Evolutionary conservation across 768 basidiomycete species (phyloP).

Genomic region (Lentinula sp.): DNA sequence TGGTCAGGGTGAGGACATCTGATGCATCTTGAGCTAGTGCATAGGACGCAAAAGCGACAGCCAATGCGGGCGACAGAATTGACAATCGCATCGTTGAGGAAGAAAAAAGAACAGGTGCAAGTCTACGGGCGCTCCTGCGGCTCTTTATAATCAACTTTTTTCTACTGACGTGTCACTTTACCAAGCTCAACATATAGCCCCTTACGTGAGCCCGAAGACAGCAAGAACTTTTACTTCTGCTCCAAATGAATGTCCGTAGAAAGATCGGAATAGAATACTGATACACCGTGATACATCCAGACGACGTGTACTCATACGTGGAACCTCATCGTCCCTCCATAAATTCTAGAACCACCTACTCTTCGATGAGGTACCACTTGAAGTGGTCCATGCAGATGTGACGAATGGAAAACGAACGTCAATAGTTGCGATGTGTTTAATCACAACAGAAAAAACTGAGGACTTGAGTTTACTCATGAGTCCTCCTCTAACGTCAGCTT

Average conservation of each 20-base stretch:
- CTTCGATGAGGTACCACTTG: too few relatives aligned
- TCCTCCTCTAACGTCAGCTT: too few relatives aligned
- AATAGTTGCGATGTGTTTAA: too few relatives aligned
- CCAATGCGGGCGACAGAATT: slow-evolving; percentile 44
- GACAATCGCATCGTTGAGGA: slow-evolving; percentile 56
- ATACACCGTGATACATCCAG: too few relatives aligned
- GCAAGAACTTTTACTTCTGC: background rate
- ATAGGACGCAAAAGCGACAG: slow-evolving; percentile 45
- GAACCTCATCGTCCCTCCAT: too few relatives aligned
- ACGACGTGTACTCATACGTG: too few relatives aligned
- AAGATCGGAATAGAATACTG: background rate
- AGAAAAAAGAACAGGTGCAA: slow-evolving; percentile 14
- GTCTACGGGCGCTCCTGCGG: slow-evolving; percentile 7
- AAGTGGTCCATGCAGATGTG: too few relatives aligned
- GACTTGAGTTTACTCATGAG: too few relatives aligned
- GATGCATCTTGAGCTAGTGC: slow-evolving; percentile 52
- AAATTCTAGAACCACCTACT: too few relatives aligned
- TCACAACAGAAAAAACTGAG: too few relatives aligned
- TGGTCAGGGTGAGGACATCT: slow-evolving; percentile 78
- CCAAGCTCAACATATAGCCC: background rate
- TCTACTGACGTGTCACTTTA: slow-evolving; percentile 46
- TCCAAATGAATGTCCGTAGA: background rate
- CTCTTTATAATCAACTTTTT: slow-evolving; percentile 21
- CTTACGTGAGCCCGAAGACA: slow-evolving; percentile 1
- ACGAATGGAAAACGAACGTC: too few relatives aligned